phyloP scores from a whole-genome alignment of 2,329 filamentous ascomycete genomes.

The Achaetomium macrosporum region DNA sequence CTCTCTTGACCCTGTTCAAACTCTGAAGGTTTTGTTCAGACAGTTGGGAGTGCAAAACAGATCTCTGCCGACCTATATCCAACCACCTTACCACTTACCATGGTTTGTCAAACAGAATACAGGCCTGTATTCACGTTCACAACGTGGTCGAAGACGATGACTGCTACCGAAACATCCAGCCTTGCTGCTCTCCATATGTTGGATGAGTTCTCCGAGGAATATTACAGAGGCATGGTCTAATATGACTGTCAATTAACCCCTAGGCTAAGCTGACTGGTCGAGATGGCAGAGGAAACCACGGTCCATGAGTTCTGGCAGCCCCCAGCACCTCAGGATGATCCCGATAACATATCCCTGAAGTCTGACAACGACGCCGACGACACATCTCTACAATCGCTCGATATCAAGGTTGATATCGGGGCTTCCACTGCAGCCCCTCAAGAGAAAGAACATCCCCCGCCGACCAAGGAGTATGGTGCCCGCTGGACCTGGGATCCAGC shows the following conservation, averaged over 20 bases:
- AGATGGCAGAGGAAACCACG: background rate
- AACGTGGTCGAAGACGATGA: background rate
- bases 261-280: background rate
- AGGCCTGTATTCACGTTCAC: background rate
- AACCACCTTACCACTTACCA: too few relatives aligned
- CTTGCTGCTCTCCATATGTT: background rate
- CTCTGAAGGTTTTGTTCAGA: too few relatives aligned
- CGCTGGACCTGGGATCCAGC: slow-evolving; percentile 11
- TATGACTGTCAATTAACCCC: background rate
- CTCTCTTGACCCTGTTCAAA: too few relatives aligned
- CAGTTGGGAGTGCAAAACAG: too few relatives aligned
- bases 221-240: background rate
- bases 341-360: too few relatives aligned
- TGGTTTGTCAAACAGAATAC: background rate
- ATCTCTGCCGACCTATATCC: too few relatives aligned
- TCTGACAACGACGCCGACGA: background rate
- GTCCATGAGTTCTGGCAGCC: background rate
- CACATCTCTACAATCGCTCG: background rate
- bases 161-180: background rate
- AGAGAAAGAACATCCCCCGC: background rate
- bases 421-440: background rate
- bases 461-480: slow-evolving; percentile 7
- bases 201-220: background rate
- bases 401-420: background rate
- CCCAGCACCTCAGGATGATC: background rate